A percentile compares a stretch with the other conserved stretches of the same genome.
These are phyloP conservation scores for Mycosphaerella arachidis DNA, from an alignment of 2,329 filamentous ascomycete species.

Conservation along the genomic window DNA sequence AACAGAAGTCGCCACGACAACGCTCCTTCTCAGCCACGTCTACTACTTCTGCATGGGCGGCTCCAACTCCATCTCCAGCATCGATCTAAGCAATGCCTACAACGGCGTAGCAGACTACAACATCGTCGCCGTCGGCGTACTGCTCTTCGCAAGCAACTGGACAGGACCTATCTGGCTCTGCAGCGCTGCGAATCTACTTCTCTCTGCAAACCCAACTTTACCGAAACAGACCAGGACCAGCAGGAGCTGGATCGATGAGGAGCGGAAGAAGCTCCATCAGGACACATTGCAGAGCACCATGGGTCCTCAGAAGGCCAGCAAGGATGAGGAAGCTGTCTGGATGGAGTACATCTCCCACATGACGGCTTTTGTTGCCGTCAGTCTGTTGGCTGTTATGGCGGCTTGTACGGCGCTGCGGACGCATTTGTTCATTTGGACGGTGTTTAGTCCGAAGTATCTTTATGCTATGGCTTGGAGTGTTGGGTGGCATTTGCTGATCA, in stretches of 20 bases:
- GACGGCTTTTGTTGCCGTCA: constrained; percentile 65
- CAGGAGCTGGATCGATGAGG: constrained; percentile 27
- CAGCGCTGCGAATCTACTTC: constrained; percentile 50
- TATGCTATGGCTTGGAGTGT: constrained; percentile 87
- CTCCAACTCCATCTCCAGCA: constrained; percentile 90
- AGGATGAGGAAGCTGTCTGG: constrained; percentile 26
- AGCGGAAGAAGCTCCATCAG: constrained; percentile 26
- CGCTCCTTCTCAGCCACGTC: constrained; percentile 71
- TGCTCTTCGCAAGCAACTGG: constrained; percentile 91
- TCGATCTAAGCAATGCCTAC: constrained; percentile 91
- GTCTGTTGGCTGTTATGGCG: constrained; percentile 72
- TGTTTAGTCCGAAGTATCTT: constrained; percentile 94
- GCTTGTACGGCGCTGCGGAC: constrained; percentile 79
- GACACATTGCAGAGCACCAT: constrained; percentile 19
- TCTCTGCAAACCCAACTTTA: constrained; percentile 30
- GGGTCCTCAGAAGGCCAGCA: constrained; percentile 9
- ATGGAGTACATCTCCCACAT: constrained; percentile 55
- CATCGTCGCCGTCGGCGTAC: constrained; percentile 69
- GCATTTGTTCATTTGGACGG: constrained; percentile 97
- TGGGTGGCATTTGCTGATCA: constrained; percentile 72
- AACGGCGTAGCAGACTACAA: constrained; percentile 85
- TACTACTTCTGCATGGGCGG: constrained; percentile 89
- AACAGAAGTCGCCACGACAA: constrained; percentile 55
- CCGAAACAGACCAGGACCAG: background rate
- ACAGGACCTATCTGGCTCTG: constrained; percentile 86